These are phyloP conservation scores for Rhodotorula glutinis DNA, from an alignment of 1,284 basidiomycete genomes.

Conservation along the genomic window DNA sequence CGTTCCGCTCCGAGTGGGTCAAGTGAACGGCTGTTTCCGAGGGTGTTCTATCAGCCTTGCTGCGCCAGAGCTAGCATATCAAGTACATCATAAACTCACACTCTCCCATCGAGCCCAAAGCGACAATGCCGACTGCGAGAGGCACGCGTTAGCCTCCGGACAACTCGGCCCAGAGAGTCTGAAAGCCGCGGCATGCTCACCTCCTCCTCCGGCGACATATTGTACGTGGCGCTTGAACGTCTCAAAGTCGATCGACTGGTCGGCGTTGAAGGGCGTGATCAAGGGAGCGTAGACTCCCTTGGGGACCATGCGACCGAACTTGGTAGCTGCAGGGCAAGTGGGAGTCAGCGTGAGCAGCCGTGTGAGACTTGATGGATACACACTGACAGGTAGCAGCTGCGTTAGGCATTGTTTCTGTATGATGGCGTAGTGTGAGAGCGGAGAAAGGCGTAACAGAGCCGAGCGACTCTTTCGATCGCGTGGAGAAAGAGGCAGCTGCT, in stretches of 20 bases:
- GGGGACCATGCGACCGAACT: constrained; percentile 19
- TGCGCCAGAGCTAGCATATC: no score
- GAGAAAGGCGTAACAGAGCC: neutral
- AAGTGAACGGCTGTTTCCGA: constrained; percentile 69
- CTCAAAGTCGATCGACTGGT: constrained; percentile 26
- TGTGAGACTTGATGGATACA: no score
- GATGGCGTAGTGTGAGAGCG: neutral
- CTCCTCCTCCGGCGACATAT: constrained; percentile 23
- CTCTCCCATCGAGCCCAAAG: constrained; percentile 34
- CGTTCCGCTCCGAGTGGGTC: constrained; percentile 63
- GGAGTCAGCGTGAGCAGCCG: no score
- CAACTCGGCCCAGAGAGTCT: no score
- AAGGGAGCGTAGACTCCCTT: constrained; percentile 36
- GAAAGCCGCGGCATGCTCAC: constrained; percentile 4
- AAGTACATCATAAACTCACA: neutral
- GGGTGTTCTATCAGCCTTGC: no score
- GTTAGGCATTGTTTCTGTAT: neutral
- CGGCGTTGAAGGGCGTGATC: constrained; percentile 22
- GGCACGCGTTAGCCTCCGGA: neutral
- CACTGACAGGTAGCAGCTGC: neutral
- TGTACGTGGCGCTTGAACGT: constrained; percentile 33
- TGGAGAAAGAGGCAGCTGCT: no score
- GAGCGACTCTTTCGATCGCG: neutral
- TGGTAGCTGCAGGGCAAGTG: neutral
- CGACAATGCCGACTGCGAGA: constrained; percentile 29